Evolutionary conservation across 2,329 filamentous ascomycete genomes (phyloP).

Genomic region (Monilinia polystroma): DNA sequence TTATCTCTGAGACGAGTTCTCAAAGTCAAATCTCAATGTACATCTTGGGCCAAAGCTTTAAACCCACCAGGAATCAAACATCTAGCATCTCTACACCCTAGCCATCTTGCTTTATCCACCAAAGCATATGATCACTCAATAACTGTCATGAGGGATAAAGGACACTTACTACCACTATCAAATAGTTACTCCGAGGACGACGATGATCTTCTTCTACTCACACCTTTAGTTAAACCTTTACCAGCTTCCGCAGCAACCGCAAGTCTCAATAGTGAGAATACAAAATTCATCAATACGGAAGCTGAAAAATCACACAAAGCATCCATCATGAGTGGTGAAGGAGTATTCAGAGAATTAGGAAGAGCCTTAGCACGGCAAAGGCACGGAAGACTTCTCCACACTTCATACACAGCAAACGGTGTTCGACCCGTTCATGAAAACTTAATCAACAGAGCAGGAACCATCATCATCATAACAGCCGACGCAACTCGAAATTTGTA

Average conservation of each 20-base stretch:
- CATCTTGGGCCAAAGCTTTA: constrained; percentile 88
- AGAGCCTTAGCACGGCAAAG: constrained; percentile 82
- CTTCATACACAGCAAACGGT: constrained; percentile 92
- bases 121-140: constrained; percentile 91
- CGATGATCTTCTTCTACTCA: constrained; percentile 86
- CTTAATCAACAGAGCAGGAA: constrained; percentile 81
- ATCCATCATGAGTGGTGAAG: constrained; percentile 84
- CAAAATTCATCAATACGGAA: constrained; percentile 44
- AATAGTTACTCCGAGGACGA: constrained; percentile 84
- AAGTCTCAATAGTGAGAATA: constrained; percentile 56
- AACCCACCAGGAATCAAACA: constrained; percentile 77
- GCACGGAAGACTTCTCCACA: constrained; percentile 84
- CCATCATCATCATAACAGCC: constrained; percentile 86
- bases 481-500: constrained; percentile 94
- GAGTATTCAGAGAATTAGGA: constrained; percentile 87
- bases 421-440: constrained; percentile 92
- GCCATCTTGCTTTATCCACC: constrained; percentile 77
- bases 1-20: constrained; percentile 78
- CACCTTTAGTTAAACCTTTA: constrained; percentile 87
- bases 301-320: constrained; percentile 57
- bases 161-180: constrained; percentile 77
- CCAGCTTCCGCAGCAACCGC: constrained; percentile 83
- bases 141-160: constrained; percentile 86
- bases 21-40: constrained; percentile 78
- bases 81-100: constrained; percentile 76